Evolutionary conservation across 2,329 filamentous ascomycete genomes (phyloP), one percentile per base, ranked within the genome.

Genomic region (Pseudocercospora ulei): DNA sequence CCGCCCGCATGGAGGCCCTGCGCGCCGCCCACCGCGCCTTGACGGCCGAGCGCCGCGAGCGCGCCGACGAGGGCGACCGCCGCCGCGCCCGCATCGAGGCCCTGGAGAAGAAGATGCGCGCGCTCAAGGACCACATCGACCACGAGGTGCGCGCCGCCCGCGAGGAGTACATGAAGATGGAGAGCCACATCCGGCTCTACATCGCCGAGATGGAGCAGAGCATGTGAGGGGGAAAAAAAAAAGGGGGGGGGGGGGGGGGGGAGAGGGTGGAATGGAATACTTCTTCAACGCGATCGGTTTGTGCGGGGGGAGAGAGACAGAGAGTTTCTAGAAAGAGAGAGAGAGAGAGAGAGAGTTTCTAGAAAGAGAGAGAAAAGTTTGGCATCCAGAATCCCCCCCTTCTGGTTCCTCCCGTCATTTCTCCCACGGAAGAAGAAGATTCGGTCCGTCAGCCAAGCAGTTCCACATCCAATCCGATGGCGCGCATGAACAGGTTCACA

Each of bases 31-130:
- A 98, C 62, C 76, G 76, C 56, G 77, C 78, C 57, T 67, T 96
- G 44, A 82, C 80, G 0, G 82, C 88, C 56, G 88, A 98, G 68
- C 73, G 87, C 47, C 75, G 74, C 1, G 84, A 90, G 38, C 92
- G 93, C 65, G 80, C 80, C 20, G 80, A 84, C 41, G 88, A 96
- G 57, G 92, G 96, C 66, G 90, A 98, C 68, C 78, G 82, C 57
- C 72, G 87, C 54, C 76, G 83, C 51, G 84, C 95, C n/a, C 72
- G 87, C 44, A 96, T 98, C 48, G 90, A 98, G 65, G 86, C 95
- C 67, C 94, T 85, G 5, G 88, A 96, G 72, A 96, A 96, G 68
- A 96, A 96, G 87, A 98, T 96, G 88, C 78, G 82, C 31, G 90
- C 98, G 62, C 72, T 98, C 52, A 96, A 95, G 59, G 90, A 96